A percentile compares a stretch with the other conserved stretches of the same genome.
Conservation (phyloP, 129 eudicot species). For the Centella asiatica region DNA sequence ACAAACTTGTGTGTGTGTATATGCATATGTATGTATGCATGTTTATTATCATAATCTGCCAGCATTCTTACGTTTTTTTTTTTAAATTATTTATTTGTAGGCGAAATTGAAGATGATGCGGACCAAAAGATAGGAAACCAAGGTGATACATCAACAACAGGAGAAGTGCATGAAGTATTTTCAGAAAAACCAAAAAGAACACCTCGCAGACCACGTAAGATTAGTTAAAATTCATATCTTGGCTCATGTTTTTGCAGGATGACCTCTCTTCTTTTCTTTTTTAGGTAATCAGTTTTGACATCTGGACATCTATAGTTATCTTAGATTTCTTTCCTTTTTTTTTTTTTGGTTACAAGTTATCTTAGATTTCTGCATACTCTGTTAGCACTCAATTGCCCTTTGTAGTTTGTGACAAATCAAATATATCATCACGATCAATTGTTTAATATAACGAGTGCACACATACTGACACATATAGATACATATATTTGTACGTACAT, state of each 20-base stretch:
- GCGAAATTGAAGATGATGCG: conserved; percentile 28
- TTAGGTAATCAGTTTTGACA: not conserved
- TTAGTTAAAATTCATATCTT: conserved; percentile 4
- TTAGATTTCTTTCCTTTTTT: too few species aligned
- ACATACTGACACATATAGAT: too few species aligned
- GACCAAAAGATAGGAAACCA: too few species aligned
- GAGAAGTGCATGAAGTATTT: conserved; percentile 23
- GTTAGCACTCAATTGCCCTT: too few species aligned
- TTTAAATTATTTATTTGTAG: conserved; percentile 14
- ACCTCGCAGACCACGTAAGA: conserved; percentile 64
- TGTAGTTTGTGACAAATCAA: too few species aligned
- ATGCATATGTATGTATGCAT: too few species aligned
- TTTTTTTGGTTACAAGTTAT: too few species aligned
- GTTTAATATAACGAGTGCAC: too few species aligned
- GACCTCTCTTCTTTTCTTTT: not conserved
- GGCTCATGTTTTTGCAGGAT: not conserved
- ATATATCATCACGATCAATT: too few species aligned
- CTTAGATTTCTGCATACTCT: too few species aligned
- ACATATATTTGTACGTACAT: too few species aligned
- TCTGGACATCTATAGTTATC: not conserved
- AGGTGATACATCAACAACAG: conserved; percentile 16
- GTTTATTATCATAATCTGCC: not conserved
- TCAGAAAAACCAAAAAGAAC: conserved; percentile 34
- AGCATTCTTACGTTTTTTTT: not conserved
- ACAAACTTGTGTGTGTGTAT: too few species aligned